A percentile compares a stretch with the other conserved stretches of the same genome.
phyloP scores from a whole-genome alignment of 805 yeast species.

The Ogataea wickerhamii region DNA sequence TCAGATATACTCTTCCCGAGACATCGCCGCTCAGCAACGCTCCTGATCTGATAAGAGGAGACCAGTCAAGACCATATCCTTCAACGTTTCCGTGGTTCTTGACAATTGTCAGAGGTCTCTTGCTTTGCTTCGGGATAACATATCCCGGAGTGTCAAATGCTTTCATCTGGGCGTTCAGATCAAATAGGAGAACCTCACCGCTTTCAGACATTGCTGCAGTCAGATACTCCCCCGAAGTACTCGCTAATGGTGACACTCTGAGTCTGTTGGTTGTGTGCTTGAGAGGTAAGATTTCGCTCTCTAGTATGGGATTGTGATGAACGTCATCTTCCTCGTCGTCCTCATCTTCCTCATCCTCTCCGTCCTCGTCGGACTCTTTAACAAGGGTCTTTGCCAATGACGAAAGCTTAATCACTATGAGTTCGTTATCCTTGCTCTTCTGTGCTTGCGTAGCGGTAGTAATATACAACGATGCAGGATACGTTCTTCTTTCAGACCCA shows the following conservation, averaged over 20 bases:
- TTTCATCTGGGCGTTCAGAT: slow-evolving; percentile 70
- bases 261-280: slow-evolving; percentile 85
- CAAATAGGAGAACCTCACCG: slow-evolving; percentile 87
- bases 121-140: slow-evolving; percentile 69
- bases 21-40: slow-evolving; percentile 85
- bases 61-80: slow-evolving; percentile 97
- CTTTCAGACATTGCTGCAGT: slow-evolving; percentile 86
- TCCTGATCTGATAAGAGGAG: slow-evolving; percentile 78
- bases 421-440: slow-evolving; percentile 81
- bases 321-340: slow-evolving; percentile 61
- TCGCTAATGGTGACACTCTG: slow-evolving; percentile 76
- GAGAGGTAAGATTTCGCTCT: slow-evolving; percentile 74
- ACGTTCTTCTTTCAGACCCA: slow-evolving; percentile 85
- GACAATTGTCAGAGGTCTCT: slow-evolving; percentile 79
- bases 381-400: slow-evolving; percentile 81
- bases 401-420: slow-evolving; percentile 77
- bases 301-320: slow-evolving; percentile 81
- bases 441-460: slow-evolving; percentile 95
- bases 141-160: slow-evolving; percentile 89
- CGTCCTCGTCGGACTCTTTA: slow-evolving; percentile 76
- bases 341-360: slow-evolving; percentile 66
- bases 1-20: slow-evolving; percentile 75
- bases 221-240: slow-evolving; percentile 70
- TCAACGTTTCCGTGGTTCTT: slow-evolving; percentile 90
- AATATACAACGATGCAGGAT: slow-evolving; percentile 81